Evolutionary conservation across 108 stramenopile genomes (phyloP).

Genomic region (Cyclotella sp.): DNA sequence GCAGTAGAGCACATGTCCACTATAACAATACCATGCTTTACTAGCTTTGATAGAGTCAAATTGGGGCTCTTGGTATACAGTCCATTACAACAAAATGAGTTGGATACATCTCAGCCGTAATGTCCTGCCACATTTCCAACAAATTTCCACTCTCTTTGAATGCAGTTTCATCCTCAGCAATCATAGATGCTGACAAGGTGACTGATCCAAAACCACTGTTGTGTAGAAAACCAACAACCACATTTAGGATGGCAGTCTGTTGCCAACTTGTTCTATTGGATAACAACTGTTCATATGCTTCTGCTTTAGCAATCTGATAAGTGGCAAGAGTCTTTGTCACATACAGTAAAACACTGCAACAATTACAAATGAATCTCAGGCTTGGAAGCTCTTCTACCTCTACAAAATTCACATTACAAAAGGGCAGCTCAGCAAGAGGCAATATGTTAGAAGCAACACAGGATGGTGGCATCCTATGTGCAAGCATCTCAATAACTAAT

Average conservation of each 20-base stretch:
- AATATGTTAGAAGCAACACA: slow-evolving; percentile 21
- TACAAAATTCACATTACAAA: background rate
- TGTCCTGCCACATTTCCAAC: background rate
- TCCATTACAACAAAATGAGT: background rate
- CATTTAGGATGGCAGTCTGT: slow-evolving; percentile 12
- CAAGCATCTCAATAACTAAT: slow-evolving; percentile 2
- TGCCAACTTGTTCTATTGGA: slow-evolving; percentile 12
- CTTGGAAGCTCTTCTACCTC: slow-evolving; percentile 18
- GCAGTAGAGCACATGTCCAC: slow-evolving; percentile 18
- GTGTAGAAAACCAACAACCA: background rate
- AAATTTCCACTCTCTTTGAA: slow-evolving; percentile 5
- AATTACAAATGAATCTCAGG: slow-evolving; percentile 1
- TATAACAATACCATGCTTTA: slow-evolving; percentile 1
- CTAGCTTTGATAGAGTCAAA: slow-evolving; percentile 18
- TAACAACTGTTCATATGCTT: slow-evolving; percentile 4
- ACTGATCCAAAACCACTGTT: background rate
- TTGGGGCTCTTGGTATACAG: slow-evolving; percentile 3
- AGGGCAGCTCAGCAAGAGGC: background rate
- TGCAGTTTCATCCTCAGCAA: background rate
- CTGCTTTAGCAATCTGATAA: background rate
- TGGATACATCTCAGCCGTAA: background rate
- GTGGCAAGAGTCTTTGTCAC: slow-evolving; percentile 16
- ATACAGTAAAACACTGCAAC: slow-evolving; percentile 1
- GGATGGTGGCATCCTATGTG: slow-evolving; percentile 12
- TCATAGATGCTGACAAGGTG: background rate